Percentiles rank a stretch among this genome's conserved stretches.
Evolutionary conservation across 2,329 filamentous ascomycete genomes (phyloP).

Genomic region (Tolypocladium inflatum): DNA sequence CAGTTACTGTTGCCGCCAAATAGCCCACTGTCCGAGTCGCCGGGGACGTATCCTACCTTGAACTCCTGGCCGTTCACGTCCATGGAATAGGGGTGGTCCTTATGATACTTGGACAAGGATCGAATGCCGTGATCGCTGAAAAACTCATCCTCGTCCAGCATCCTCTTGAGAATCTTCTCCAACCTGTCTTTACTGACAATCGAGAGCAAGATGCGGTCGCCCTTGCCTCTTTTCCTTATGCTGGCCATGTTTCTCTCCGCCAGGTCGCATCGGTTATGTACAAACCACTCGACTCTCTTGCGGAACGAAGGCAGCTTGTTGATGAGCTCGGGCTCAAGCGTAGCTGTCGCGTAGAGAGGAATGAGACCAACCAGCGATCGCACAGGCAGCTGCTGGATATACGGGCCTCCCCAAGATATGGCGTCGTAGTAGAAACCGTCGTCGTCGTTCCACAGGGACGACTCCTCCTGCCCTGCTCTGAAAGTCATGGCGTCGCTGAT

Average conservation of each 20-base stretch:
- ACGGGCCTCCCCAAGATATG: conserved; percentile 90
- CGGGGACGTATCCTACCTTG: conserved; percentile 79
- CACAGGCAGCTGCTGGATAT: conserved; percentile 86
- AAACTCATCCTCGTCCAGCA: conserved; percentile 93
- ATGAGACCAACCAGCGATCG: conserved; percentile 89
- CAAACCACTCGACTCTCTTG: conserved; percentile 88
- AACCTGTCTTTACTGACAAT: conserved; percentile 91
- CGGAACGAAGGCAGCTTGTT: conserved; percentile 90
- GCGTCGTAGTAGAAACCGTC: conserved; percentile 99
- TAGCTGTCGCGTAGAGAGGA: conserved; percentile 84
- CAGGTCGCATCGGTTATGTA: conserved; percentile 76
- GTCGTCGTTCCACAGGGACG: conserved; percentile 91
- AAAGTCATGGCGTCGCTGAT: conserved; percentile 97
- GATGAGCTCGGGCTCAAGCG: conserved; percentile 86
- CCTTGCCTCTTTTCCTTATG: conserved; percentile 83
- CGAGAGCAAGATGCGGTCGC: conserved; percentile 75
- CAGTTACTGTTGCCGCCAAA: conserved; percentile 98
- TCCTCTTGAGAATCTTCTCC: conserved; percentile 77
- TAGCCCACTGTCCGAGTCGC: conserved; percentile 90
- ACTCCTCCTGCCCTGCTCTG: conserved; percentile 60
- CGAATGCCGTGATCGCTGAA: conserved; percentile 83
- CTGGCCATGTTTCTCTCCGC: conserved; percentile 92
- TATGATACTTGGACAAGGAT: conserved; percentile 84
- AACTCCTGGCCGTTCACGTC: conserved; percentile 89
- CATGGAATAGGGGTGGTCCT: conserved; percentile 87